These are phyloP conservation scores for Citrus sinensis DNA, from an alignment of 345 rosid species.

Conservation along the genomic window DNA sequence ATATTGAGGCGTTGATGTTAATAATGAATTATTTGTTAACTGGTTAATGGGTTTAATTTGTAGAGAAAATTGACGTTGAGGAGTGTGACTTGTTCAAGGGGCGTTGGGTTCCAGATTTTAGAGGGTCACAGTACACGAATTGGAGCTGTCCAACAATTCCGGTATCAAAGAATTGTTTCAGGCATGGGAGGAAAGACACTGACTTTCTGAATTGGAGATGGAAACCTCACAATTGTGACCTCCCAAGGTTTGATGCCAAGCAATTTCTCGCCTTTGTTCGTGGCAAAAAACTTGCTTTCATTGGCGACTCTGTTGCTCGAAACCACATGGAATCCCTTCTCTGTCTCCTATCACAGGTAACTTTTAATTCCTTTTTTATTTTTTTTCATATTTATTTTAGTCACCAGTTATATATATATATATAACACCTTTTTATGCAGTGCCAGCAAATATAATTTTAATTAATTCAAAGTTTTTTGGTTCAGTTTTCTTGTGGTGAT, in stretches of 20 bases:
- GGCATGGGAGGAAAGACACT: constrained; percentile 61
- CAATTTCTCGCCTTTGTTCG: constrained; percentile 47
- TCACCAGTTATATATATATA: too few relatives aligned
- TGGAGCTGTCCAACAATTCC: constrained; percentile 74
- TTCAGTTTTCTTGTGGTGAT: too few relatives aligned
- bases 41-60: neutral
- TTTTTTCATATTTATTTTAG: too few relatives aligned
- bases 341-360: constrained; percentile 83
- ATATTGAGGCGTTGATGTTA: too few relatives aligned
- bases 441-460: too few relatives aligned
- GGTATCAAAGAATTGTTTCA: constrained; percentile 68
- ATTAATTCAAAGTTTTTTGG: too few relatives aligned
- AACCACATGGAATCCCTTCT: constrained; percentile 91
- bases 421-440: too few relatives aligned
- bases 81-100: constrained; percentile 69
- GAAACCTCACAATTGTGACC: constrained; percentile 73
- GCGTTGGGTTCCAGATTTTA: constrained; percentile 62
- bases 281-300: constrained; percentile 72
- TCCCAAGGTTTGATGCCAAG: constrained; percentile 58
- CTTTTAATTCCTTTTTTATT: neutral
- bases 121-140: constrained; percentile 57
- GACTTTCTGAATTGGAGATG: constrained; percentile 87
- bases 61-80: constrained; percentile 10
- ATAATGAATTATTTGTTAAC: too few relatives aligned
- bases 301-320: constrained; percentile 93